Percentiles rank a stretch among this genome's conserved stretches.
These are phyloP conservation scores for Fusarium sp. DNA, from an alignment of 2,329 filamentous ascomycete genomes.

Conservation along the genomic window DNA sequence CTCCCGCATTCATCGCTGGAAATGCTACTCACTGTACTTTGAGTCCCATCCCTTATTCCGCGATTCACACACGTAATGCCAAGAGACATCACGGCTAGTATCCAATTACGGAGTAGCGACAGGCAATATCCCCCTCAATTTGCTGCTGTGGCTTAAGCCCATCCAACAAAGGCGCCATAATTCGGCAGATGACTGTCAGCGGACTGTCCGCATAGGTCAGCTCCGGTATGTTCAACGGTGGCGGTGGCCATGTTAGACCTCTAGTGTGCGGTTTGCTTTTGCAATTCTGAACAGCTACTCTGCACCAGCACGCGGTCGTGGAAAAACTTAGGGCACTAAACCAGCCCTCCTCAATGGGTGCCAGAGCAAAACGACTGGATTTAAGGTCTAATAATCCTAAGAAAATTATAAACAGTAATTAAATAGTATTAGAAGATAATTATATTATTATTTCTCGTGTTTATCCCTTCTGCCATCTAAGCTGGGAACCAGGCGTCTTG, in stretches of 20 bases:
- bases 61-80: background rate
- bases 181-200: background rate
- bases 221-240: background rate
- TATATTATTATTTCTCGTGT: too few species aligned
- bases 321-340: too few species aligned
- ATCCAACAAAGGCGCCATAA: background rate
- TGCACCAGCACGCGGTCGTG: too few species aligned
- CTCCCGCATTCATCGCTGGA: background rate
- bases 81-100: background rate
- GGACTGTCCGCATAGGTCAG: background rate
- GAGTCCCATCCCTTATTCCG: background rate
- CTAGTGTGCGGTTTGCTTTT: background rate
- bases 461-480: too few species aligned
- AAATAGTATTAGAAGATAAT: too few species aligned
- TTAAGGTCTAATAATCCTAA: too few species aligned
- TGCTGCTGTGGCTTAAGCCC: background rate
- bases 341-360: too few species aligned
- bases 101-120: background rate
- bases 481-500: too few species aligned
- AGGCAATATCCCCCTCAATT: background rate
- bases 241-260: background rate
- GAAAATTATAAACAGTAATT: too few species aligned
- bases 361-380: too few species aligned
- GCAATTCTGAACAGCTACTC: background rate
- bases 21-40: background rate